Base-by-base conservation (phyloP, 257 asterid genomes). In the Gentiana dahurica region DNA sequence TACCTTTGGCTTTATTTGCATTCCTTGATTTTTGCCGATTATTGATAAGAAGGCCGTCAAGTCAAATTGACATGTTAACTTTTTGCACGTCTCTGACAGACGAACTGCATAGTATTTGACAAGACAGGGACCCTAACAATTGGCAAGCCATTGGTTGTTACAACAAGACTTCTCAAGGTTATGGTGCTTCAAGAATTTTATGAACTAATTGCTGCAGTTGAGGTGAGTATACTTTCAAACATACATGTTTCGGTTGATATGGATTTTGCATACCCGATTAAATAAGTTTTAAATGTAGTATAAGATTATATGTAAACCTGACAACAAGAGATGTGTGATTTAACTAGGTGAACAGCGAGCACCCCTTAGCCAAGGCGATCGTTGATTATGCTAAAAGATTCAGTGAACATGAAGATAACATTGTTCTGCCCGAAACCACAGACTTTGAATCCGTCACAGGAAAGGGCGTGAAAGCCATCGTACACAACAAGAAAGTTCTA, bases 91-190 rank as follows among this genome's bases (percentile, higher is more conserved):
- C 49, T 62, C 51, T 54, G 41, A 49, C 76, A 89, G 97, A 94
- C 86, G 48, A 73, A 76, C 65, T 76, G 81, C 59, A 75, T 86
- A 56, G 79, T 82, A 47, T 88, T 88, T 44, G 95, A 88, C 82
- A 88, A 88, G 68, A 85, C 97, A 0, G 97, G 95, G 50, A 88
- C 97, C 41, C 95, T 88, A 48, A 88, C 95, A 8, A 61, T 73
- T 3, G 95, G 97, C 58, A 83, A 83, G 81, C 97, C 95, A 2
- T 83, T 81, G 61, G 87, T 89, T 1, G 87, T 81, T 45, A 61
- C 51, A 51, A 72, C 79, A 5, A 73, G 68, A 69, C 76, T 89
- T 71, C 67, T 89, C 56, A 81, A 75, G 59, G 73, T 68, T 60
- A 65, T 73, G 74, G 76, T 59, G 38, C 74, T 74, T 61, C 66